These are phyloP conservation scores for Phytophthora sp. DNA, from an alignment of 352 stramenopile genomes.

Conservation along the genomic window DNA sequence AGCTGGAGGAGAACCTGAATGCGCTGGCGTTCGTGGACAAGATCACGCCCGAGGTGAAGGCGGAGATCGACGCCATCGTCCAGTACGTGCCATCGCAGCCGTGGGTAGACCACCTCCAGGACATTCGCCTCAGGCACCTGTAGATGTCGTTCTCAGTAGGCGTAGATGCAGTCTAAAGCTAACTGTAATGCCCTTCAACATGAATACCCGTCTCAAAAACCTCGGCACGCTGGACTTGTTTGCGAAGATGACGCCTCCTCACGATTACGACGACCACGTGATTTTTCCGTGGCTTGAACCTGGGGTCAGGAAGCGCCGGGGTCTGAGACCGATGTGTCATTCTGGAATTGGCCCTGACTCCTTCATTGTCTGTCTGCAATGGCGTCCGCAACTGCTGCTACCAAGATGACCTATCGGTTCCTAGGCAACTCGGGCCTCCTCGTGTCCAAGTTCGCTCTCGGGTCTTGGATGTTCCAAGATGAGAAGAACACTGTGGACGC, in stretches of 20 bases:
- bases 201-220: no score
- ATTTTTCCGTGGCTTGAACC: not conserved
- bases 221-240: no score
- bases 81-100: not conserved
- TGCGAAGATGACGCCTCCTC: no score
- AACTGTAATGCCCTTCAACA: no score
- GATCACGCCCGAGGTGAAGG: conserved; percentile 12
- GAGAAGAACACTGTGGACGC: not conserved
- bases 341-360: no score
- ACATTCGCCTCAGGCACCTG: no score
- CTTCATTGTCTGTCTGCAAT: not conserved
- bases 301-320: no score
- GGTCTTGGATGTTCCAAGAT: not conserved
- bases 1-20: conserved; percentile 19
- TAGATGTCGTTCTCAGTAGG: no score
- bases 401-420: not conserved
- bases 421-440: not conserved
- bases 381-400: not conserved
- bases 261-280: not conserved
- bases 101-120: not conserved
- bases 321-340: no score
- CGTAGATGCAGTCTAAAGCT: no score
- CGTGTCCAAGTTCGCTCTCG: not conserved
- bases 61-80: conserved; percentile 11
- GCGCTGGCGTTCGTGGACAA: conserved; percentile 11